Base-by-base conservation (phyloP, 805 yeast species). In the Pichia nanzhaoensis region DNA sequence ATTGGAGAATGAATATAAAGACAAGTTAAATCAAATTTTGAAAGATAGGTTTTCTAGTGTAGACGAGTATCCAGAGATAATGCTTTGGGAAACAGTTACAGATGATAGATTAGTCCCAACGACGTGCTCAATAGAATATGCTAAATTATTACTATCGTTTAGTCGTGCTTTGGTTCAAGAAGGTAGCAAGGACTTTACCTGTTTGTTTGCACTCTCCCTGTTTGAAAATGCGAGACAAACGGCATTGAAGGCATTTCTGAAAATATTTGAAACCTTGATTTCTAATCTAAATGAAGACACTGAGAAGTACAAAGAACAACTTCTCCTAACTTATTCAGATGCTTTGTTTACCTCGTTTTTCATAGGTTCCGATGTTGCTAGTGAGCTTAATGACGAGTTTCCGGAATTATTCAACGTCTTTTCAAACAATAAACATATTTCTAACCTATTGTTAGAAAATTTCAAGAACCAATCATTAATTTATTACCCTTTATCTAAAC, bases 171-270 rank as follows among this genome's bases (percentile, higher is more conserved):
- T 61, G 30, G 40, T 50, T 14, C 52, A 45, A 3, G 47, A 41
- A 32, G 48, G 51, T 1, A 49, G 45, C 3, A 55, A 52, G n/a
- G 63, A 60, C 39, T 60, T 53, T 41, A 52, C 63, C 1, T 62
- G 61, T 46, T 54, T 59, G n/a, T 63, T 55, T 34, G 45, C 54
- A 33, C 46, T 51, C 21, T 39, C 41, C 2, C 43, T 48, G 19
- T 61, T 60, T 38, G 42, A 43, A 1, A 41, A 32, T 1, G 48
- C 49, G 6, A 55, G 53, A 33, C 9, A 13, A 2, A 44, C 24
- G 2, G 39, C 55, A 16, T 37, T 59, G 12, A 47, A 53, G n/a
- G 42, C 39, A 16, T 36, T 59, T 16, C 36, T 53, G 16, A 34
- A 37, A 5, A 16, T 32, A 13, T 38, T 36, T 24, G 40, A 39